Evolutionary conservation across 495 filamentous ascomycete genomes (phyloP), one percentile per base, ranked within the genome.

Genomic region (Lichina pygmaea): DNA sequence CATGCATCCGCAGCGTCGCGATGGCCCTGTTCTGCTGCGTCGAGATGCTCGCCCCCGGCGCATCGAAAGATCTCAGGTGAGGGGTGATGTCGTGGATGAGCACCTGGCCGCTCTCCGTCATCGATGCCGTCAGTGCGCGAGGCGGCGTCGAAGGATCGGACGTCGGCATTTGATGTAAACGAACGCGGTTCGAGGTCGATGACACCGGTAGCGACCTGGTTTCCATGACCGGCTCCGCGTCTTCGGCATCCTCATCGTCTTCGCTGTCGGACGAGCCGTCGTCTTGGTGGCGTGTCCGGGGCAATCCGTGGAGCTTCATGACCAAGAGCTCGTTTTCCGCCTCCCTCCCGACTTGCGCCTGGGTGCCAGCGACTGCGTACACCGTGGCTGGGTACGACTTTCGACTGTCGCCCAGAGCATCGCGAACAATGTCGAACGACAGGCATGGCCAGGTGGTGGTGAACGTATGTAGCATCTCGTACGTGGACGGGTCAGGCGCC

Each of bases 381-480:
- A 93, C 74, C 10, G 85, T 93, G 30, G 81, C 82, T 45, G 89
- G 89, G 60, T 83, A 97, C 2, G 75, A 76, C 54, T 78, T 86
- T 49, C 89, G 75, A 58, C 85, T 78, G 54, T 92, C 81, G 34
- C 89, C 89, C 16, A 97, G 65, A n/a, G 66, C 62, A 61, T 97
- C 89, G 55, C 66, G 77, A 32, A 97, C 60, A 50, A 95, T 82
- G 54, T 94, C 86, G 58, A 93, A 92, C 9, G 86, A 93, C 8
- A 97, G 71, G 52, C 89, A 97, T 6, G 89, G 89, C 89, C 89
- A 97, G 0, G 82, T 79, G 12, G 85, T 77, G 58, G 77, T 86
- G 41, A 95, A 66, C 41, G 74, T 79, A 64, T 97, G 89, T 33
- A 95, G 74, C 84, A 97, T 89, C 53, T 93, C 74, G 62, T 97